These are phyloP conservation scores for Claviceps maximensis DNA, from an alignment of 2,329 filamentous ascomycete genomes.

Conservation along the genomic window DNA sequence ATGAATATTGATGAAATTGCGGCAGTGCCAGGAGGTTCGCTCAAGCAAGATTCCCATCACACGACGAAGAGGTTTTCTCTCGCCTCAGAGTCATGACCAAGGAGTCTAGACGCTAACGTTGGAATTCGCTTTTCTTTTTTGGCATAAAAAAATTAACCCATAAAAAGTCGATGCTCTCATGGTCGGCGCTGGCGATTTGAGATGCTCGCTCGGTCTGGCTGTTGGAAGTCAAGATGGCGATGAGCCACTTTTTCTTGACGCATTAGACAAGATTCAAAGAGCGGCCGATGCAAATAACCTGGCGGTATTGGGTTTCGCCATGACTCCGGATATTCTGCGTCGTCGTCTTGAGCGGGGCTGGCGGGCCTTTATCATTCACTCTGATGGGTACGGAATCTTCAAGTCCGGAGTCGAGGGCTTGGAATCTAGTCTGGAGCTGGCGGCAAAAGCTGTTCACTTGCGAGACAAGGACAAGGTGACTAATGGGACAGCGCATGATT, in stretches of 20 bases:
- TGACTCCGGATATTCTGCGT: background rate
- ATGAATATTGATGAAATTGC: background rate
- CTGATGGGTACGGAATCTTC: background rate
- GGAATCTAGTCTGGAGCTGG: background rate
- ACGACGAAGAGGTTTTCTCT: too few species aligned
- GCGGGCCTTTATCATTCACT: background rate
- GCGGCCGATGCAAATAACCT: background rate
- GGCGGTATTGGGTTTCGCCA: background rate
- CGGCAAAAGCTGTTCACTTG: background rate
- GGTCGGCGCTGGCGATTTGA: background rate
- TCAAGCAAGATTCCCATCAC: too few species aligned
- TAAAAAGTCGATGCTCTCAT: constrained; percentile 1
- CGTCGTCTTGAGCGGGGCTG: background rate
- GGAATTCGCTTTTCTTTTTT: background rate
- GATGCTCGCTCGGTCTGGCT: background rate
- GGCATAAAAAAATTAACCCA: too few species aligned
- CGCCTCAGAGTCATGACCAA: too few species aligned
- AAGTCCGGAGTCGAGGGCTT: background rate
- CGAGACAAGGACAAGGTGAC: background rate
- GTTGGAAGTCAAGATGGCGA: background rate
- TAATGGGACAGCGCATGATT: background rate
- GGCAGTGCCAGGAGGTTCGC: background rate
- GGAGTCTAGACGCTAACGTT: background rate
- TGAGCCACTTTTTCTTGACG: background rate
- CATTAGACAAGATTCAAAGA: background rate